phyloP scores from a whole-genome alignment of 78 protist genomes.

The Dictyostelium purpureum region DNA sequence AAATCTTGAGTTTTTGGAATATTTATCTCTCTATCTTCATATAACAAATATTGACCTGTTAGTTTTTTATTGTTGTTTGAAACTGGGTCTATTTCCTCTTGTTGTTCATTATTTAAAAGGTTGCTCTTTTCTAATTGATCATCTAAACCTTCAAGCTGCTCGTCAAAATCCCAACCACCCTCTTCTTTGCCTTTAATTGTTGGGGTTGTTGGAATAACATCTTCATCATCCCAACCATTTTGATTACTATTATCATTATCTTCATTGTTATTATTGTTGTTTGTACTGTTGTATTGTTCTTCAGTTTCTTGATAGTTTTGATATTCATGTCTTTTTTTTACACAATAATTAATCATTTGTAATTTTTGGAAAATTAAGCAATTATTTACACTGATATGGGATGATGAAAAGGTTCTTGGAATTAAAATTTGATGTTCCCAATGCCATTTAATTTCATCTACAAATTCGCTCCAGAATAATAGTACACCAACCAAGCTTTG shows the following conservation, averaged over 20 bases:
- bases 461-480: slow-evolving; percentile 62
- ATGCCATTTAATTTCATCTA: slow-evolving; percentile 77
- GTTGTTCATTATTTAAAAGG: background rate
- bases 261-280: background rate
- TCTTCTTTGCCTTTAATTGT: background rate
- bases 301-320: background rate
- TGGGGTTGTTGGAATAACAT: background rate
- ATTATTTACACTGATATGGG: slow-evolving; percentile 41
- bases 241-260: background rate
- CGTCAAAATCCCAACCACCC: slow-evolving; percentile 60
- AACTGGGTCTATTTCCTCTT: background rate
- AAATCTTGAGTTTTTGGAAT: slow-evolving; percentile 59
- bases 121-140: background rate
- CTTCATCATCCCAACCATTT: slow-evolving; percentile 19
- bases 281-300: background rate
- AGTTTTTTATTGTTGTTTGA: background rate
- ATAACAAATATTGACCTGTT: slow-evolving; percentile 50
- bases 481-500: slow-evolving; percentile 30
- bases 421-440: slow-evolving; percentile 52
- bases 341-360: slow-evolving; percentile 76
- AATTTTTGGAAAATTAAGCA: slow-evolving; percentile 56
- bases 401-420: slow-evolving; percentile 52
- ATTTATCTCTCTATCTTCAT: slow-evolving; percentile 46
- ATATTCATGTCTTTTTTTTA: slow-evolving; percentile 24
- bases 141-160: too few species aligned